Evolutionary conservation across 2,329 filamentous ascomycete genomes (phyloP), one percentile per base, ranked within the genome.

Genomic region (Knufia petricola): DNA sequence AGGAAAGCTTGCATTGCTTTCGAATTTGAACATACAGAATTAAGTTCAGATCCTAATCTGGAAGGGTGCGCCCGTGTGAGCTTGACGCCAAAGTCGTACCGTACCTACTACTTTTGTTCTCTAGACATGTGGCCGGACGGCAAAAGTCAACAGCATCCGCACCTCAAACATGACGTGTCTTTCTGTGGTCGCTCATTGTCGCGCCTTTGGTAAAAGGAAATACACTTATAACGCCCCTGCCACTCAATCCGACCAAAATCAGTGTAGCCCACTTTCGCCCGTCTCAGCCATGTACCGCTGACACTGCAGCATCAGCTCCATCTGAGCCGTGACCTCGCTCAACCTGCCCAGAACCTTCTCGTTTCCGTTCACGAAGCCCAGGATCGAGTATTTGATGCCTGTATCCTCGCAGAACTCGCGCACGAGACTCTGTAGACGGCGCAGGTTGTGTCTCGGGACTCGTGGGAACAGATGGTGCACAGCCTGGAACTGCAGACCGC

Each of bases 401-500:
- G 86, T 85, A 20, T 94, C 87, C 40, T 79, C 71, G 59, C 87
- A 94, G 60, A 94, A 94, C 36, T 85, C 80, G 59, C 83, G 75
- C 4, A 94, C 85, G 28, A 92, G 70, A 57, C 75, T 79, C 67
- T 92, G 87, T 3, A 82, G 76, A 48, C 70, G 70, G 37, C 87
- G 80, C 46, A 94, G 75, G 63, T 94, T 94, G 64, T 94, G 87
- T 34, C 87, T 75, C 7, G 87, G 87, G 53, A 94, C 79, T 9
- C 87, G 78, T 1, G 87, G 87, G 61, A 82, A 94, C 21, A 94
- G 69, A 62, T 94, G 87, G 61, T 94, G 87, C 43, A 94, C 82
- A 7, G 82, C 87, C 65, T 94, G 87, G 66, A 94, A 94, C 64
- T 94, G 87, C 53, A 94, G 70, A 3, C 87, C 87, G 17, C 87